These are phyloP conservation scores for Ophiostoma angusticollis DNA, from an alignment of 2,329 filamentous ascomycete genomes.

Conservation along the genomic window DNA sequence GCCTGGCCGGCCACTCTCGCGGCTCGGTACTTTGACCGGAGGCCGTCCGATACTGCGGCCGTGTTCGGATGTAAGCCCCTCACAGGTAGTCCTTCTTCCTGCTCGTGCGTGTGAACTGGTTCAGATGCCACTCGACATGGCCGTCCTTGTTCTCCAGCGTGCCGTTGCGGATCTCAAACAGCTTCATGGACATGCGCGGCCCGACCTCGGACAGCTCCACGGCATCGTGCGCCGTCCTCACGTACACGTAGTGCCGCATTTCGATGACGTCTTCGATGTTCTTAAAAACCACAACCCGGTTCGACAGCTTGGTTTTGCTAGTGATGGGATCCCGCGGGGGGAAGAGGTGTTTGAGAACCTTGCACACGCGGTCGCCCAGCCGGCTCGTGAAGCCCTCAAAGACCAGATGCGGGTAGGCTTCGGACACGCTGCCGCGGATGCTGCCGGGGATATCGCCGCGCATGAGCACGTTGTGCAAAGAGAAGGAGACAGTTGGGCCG, in stretches of 20 bases:
- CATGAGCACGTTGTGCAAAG: conserved; percentile 80
- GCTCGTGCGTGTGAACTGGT: conserved; percentile 85
- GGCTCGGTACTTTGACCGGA: not conserved
- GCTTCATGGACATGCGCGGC: conserved; percentile 90
- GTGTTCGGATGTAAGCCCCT: conserved; percentile 16
- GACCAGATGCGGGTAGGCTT: conserved; percentile 87
- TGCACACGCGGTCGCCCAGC: conserved; percentile 70
- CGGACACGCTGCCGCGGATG: conserved; percentile 74
- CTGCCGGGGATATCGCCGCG: conserved; percentile 86
- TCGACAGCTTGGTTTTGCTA: conserved; percentile 63
- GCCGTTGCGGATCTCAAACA: conserved; percentile 85
- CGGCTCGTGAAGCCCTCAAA: conserved; percentile 85
- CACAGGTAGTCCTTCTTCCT: conserved; percentile 93
- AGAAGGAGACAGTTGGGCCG: conserved; percentile 72
- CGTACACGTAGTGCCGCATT: conserved; percentile 75
- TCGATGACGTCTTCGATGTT: conserved; percentile 92
- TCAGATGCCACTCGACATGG: conserved; percentile 92
- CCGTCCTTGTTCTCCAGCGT: conserved; percentile 91
- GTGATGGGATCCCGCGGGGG: conserved; percentile 72
- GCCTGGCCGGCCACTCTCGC: not conserved
- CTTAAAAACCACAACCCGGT: conserved; percentile 82
- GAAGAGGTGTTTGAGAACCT: conserved; percentile 88
- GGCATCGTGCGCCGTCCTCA: conserved; percentile 71
- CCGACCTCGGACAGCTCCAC: conserved; percentile 85
- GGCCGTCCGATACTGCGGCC: too few relatives aligned